These are phyloP conservation scores for Saccharomyces pastorianus DNA, from an alignment of 1,139 yeast genomes.

Conservation along the genomic window DNA sequence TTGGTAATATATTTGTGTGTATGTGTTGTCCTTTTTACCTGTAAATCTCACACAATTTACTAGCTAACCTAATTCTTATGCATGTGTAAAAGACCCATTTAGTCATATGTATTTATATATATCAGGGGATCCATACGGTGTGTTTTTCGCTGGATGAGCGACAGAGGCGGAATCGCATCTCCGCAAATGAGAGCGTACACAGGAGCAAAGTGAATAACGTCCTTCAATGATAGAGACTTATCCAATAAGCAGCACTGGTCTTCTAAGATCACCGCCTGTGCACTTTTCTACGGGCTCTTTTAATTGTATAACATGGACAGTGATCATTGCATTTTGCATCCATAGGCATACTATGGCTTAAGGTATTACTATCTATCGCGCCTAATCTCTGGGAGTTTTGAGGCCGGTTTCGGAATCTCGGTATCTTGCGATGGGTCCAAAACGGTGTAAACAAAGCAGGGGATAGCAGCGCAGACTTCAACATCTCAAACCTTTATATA, in stretches of 20 bases:
- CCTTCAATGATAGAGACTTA: background rate
- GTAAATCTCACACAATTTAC: background rate
- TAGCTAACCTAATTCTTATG: background rate
- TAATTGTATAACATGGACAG: background rate
- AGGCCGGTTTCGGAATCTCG: constrained; percentile 1
- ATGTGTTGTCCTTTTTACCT: background rate
- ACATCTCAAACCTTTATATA: background rate
- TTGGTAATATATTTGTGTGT: background rate
- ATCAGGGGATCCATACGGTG: background rate
- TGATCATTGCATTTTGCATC: background rate
- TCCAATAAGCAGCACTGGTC: background rate
- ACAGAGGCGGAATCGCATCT: background rate
- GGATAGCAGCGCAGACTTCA: background rate
- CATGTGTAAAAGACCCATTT: too few species aligned
- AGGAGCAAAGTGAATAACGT: background rate
- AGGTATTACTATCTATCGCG: background rate
- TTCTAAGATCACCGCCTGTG: background rate
- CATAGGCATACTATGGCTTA: background rate
- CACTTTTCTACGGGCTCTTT: background rate
- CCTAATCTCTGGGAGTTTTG: background rate
- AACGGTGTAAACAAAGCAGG: background rate
- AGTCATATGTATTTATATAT: background rate
- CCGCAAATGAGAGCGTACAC: background rate
- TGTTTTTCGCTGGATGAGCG: background rate
- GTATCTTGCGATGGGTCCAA: background rate